Percentiles rank a stretch among this genome's conserved stretches.
Evolutionary conservation across 1,139 yeast genomes (phyloP).

Genomic region (Suhomyces wounanorum): DNA sequence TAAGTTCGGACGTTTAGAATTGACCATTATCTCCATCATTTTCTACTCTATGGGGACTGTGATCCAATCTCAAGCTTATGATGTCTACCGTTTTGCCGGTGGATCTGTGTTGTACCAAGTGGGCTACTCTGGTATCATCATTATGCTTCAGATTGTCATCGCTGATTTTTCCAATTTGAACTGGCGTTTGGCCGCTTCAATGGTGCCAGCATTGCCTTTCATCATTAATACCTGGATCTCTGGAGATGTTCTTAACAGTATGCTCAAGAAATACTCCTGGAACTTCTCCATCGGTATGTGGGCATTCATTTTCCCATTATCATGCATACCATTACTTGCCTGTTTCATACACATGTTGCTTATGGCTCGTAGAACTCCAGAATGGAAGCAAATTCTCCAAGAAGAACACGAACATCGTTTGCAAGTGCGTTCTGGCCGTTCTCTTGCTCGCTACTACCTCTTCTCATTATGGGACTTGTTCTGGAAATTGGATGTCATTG

Average conservation of each 20-base stretch:
- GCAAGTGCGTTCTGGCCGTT: constrained; percentile 1
- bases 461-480: constrained; percentile 24
- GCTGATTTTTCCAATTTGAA: constrained; percentile 69
- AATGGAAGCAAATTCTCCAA: constrained; percentile 32
- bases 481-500: constrained; percentile 59
- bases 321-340: constrained; percentile 56
- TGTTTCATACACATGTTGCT: constrained; percentile 59
- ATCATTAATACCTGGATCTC: constrained; percentile 78
- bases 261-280: constrained; percentile 47
- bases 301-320: constrained; percentile 73
- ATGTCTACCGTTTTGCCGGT: constrained; percentile 67
- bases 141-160: constrained; percentile 56
- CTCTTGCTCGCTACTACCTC: not conserved
- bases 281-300: constrained; percentile 77
- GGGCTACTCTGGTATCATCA: constrained; percentile 67
- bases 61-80: constrained; percentile 66
- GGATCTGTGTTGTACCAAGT: constrained; percentile 72
- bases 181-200: constrained; percentile 67
- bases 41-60: constrained; percentile 72
- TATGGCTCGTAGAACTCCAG: constrained; percentile 53
- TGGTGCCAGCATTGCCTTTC: constrained; percentile 68
- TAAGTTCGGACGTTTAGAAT: constrained; percentile 66
- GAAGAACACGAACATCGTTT: constrained; percentile 20
- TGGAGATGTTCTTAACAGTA: constrained; percentile 47
- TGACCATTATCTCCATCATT: constrained; percentile 54